Evolutionary conservation across 208 protist genomes (phyloP), one percentile per base, ranked within the genome.

Genomic region (Balamuthia mandrillaris): DNA sequence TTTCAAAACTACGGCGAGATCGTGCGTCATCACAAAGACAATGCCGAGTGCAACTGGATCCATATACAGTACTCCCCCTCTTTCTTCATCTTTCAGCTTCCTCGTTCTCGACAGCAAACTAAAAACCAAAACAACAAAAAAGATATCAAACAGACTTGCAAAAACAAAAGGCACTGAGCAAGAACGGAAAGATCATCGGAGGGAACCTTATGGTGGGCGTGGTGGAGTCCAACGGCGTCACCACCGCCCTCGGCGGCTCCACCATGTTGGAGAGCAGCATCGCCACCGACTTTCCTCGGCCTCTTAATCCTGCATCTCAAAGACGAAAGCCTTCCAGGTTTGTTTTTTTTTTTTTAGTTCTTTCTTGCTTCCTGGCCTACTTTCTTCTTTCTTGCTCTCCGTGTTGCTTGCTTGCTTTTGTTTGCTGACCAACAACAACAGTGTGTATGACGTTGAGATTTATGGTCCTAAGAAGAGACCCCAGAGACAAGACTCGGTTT

Each of bases 121-220:
- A 16, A 37, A 75, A 24, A 75, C 66, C 16, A 75, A 24, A 24
- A 75, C 66, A n/a, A n/a, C n/a, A n/a, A n/a, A n/a, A n/a, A n/a
- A n/a, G n/a, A n/a, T n/a, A n/a, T n/a, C n/a, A n/a, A n/a, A n/a
- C n/a, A n/a, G n/a, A n/a, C n/a, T n/a, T n/a, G 12, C 66, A 75
- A 18, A 44, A 37, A 10, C 66, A 44, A 75, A 37, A 75, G 54
- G 66, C 66, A 27, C 66, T 75, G 9, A 14, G 42, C 41, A 47
- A 44, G 14, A 75, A 75, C 24, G 66, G 66, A 9, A 75, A 75
- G 42, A 75, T 44, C 6, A 54, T 75, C 37, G 66, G 66, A 7
- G 66, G 66, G 27, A 75, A 75, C 27, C 35, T 75, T 18, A 75
- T 75, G 66, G 42, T 75, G 41, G 66, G 66, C 12, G 66, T 75